Base-by-base conservation (phyloP, 371 early-diverging fungal species). In the Sporodiniella umbellata region DNA sequence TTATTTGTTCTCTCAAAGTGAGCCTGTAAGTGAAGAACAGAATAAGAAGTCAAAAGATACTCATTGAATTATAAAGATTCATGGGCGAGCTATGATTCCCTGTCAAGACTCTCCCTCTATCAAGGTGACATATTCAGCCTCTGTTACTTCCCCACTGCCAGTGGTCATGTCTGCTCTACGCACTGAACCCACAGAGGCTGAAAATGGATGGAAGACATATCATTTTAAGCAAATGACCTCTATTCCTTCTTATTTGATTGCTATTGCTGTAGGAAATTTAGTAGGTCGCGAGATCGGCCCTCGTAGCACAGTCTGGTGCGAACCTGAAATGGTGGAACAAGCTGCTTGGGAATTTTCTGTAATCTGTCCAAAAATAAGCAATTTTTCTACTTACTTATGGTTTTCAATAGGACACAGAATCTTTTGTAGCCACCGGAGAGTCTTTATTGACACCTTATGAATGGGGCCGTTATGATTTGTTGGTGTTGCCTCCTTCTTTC, bases 381-480 rank as follows among this genome's bases (percentile, higher is more conserved):
- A n/a, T n/a, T n/a, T n/a, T n/a, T n/a, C n/a, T n/a, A n/a, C n/a
- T n/a, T n/a, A n/a, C n/a, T n/a, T n/a, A n/a, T n/a, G n/a, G n/a
- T n/a, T n/a, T n/a, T n/a, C n/a, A n/a, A 21, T 49, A 62, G 62
- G 95, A 92, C 56, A 93, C 95, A 21, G 97, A 97, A 65, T 75
- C 63, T 30, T 96, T 93, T 56, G 84, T 98, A 53, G 69, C 71
- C 45, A 87, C 84, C 4, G 95, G 92, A 28, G 96, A 95, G 70
- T 70, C 78, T 11, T 69, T 93, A 25, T 72, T 95, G 50, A 94
- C 91, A 40, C 92, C 93, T 22, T 98, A 98, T 61, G 87, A 85
- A 58, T 98, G 98, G 98, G 96, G 96, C 22, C 84, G 90, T 52
- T 98, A 96, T 69, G 98, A 98, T 69, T 70, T 98, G 45, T 77